Conservation (phyloP, 1,284 basidiomycete species). For the Naganishia liquefaciens region DNA sequence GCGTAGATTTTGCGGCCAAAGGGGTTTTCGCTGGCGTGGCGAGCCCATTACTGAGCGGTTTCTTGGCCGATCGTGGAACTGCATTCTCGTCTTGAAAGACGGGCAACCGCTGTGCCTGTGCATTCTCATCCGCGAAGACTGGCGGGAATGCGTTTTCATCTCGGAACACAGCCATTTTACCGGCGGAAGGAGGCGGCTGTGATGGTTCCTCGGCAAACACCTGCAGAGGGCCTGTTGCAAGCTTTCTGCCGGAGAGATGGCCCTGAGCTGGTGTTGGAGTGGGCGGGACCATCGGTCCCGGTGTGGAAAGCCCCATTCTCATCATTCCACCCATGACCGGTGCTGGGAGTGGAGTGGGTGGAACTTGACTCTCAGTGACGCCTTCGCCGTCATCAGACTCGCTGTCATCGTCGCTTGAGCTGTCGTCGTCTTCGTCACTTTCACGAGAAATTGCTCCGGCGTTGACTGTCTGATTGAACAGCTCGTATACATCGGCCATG, state of each 20-base stretch:
- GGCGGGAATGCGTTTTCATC: slow-evolving; percentile 38
- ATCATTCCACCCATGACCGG: slow-evolving; percentile 30
- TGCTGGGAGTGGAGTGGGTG: slow-evolving; percentile 47
- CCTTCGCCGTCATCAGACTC: slow-evolving; percentile 39
- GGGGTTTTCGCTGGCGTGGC: slow-evolving; percentile 48
- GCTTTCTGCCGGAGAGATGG: slow-evolving; percentile 33
- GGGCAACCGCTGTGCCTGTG: slow-evolving; percentile 19
- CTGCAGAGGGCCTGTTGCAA: slow-evolving; percentile 27
- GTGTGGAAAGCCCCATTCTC: slow-evolving; percentile 29
- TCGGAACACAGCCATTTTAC: slow-evolving; percentile 40
- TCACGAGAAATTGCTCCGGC: slow-evolving; percentile 51
- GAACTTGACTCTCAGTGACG: slow-evolving; percentile 37
- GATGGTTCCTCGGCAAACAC: slow-evolving; percentile 41
- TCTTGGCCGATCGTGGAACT: slow-evolving; percentile 37
- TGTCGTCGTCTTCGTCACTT: slow-evolving; percentile 55
- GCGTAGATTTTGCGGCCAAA: slow-evolving; percentile 32
- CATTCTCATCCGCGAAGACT: slow-evolving; percentile 39
- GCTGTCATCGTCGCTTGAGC: slow-evolving; percentile 42
- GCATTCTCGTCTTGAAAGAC: slow-evolving; percentile 47
- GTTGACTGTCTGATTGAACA: slow-evolving; percentile 78
- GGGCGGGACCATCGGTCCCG: slow-evolving; percentile 45
- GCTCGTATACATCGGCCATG: slow-evolving; percentile 85
- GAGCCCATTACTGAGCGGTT: slow-evolving; percentile 35
- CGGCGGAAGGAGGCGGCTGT: slow-evolving; percentile 23
- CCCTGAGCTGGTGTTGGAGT: slow-evolving; percentile 52